Base-by-base conservation (phyloP, 1,284 basidiomycete species). In the Cryptococcus maquisensis region DNA sequence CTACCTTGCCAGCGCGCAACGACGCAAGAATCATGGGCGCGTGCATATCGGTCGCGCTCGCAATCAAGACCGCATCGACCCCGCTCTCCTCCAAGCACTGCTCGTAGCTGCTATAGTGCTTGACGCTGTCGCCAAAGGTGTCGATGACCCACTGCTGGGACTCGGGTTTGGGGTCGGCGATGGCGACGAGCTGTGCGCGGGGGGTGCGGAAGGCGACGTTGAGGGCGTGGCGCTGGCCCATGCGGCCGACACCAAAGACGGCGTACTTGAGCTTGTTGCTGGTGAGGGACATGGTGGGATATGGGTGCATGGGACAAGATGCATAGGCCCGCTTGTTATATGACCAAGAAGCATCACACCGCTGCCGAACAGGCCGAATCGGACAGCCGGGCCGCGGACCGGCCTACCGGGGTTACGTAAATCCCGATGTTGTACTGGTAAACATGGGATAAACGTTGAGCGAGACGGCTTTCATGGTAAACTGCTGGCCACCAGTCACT, bases 171-270 rank as follows among this genome's bases (percentile, higher is more conserved):
- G 57, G 50, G 49, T 65, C 64, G 20, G 53, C 56, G 5, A 62
- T 52, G 8, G 64, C 62, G 6, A 65, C 62, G 8, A 65, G 58
- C 28, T 63, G 49, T 15, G 58, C 52, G 2, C 62, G 59, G 16
- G 61, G 63, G 18, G 51, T 40, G 35, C 45, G 37, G 47, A 45
- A 57, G 16, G 56, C 63, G 16, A 61, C 15, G 39, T 63, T 67
- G 15, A 46, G 52, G n/a, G 64, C 64, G 47, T 62, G 65, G 15
- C 57, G 43, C 9, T 51, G 39, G 23, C 67, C 66, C 66, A 69
- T 65, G 13, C 66, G 61, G 28, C 67, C 67, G 20, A 61, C 41
- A 2, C 64, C 64, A 42, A 67, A 39, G 47, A 68, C 60, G 12
- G 54, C 66, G 49, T 64, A 49, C 28, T 47, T 46, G 35, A 57